Conservation (phyloP, 495 filamentous ascomycete species). For the Endocarpon pusillum region DNA sequence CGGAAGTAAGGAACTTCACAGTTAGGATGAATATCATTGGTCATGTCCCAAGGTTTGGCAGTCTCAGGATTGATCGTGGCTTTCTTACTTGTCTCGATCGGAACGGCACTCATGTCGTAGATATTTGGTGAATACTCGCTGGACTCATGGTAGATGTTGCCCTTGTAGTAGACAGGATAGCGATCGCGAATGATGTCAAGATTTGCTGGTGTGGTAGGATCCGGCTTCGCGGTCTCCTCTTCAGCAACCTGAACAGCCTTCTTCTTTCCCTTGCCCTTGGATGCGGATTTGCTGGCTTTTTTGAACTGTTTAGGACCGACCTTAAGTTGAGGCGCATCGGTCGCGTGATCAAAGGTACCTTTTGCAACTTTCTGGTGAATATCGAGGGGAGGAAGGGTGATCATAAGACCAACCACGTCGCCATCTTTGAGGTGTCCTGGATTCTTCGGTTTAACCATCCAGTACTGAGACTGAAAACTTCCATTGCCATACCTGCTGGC, state of each 20-base stretch:
- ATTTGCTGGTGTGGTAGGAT: constrained; percentile 9
- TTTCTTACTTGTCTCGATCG: constrained; percentile 30
- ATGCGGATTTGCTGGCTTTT: background rate
- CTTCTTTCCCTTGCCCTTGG: constrained; percentile 10
- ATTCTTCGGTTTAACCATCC: constrained; percentile 6
- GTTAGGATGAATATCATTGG: constrained; percentile 45
- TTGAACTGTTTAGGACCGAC: background rate
- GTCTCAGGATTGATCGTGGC: constrained; percentile 15
- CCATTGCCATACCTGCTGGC: constrained; percentile 77
- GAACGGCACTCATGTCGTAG: constrained; percentile 59
- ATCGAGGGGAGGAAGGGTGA: constrained; percentile 68
- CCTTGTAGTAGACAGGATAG: constrained; percentile 81
- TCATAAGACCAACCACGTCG: constrained; percentile 89
- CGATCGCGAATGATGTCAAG: constrained; percentile 83
- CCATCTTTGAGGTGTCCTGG: constrained; percentile 39
- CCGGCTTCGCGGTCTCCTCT: constrained; percentile 16
- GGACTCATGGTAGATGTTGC: constrained; percentile 88
- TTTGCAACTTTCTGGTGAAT: constrained; percentile 78
- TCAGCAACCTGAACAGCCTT: constrained; percentile 31
- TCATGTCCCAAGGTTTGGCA: constrained; percentile 19
- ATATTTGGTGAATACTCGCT: constrained; percentile 71
- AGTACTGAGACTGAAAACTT: constrained; percentile 15
- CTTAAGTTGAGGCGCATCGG: constrained; percentile 42
- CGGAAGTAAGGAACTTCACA: constrained; percentile 55
- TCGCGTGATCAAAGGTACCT: constrained; percentile 69